Base-by-base conservation (phyloP, 2,329 filamentous ascomycete species). In the Boeremia lycopersici region DNA sequence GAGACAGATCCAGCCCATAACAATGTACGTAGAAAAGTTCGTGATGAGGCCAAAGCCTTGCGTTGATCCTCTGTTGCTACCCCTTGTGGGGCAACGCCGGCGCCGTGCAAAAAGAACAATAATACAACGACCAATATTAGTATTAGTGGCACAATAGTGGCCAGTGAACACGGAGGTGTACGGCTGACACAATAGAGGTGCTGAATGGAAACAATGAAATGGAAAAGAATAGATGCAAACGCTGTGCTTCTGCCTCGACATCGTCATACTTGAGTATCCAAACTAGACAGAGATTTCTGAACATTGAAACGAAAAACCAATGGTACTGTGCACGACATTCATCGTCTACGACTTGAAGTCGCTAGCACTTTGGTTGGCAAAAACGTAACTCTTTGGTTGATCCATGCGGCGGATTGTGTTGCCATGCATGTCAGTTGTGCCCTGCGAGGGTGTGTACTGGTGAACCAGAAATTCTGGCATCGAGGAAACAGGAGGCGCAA, bases 341-440 rank as follows among this genome's bases (percentile, higher is more conserved):
- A 6, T 26, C 3, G 23, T 35, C 33, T 47, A 56, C 5, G 53
- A 51, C 34, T 48, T 59, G 60, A 79, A 81, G 59, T 79, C 75
- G 55, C 74, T 70, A 1, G 78, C 78, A 9, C 75, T 76, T 52
- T 78, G 76, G 43, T 80, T 80, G 40, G 77, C 76, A 51, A 81
- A 81, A 13, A 78, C 77, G 60, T 78, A 81, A 53, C 72, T 78
- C 66, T 79, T 81, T 2, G 75, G 61, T 56, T 72, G 64, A n/a
- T 68, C 64, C 23, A 65, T 59, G 29, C 65, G 65, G n/a, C 68
- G 69, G 31, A 68, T 53, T 11, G 69, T 42, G 11, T 62, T 62
- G 42, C 61, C 64, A 41, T 70, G 62, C 39, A 74, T 47, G 41
- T 67, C 77, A 26, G 41, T 45, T 4, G 72, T 58, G n/a, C 73